These are phyloP conservation scores for Aspergillus eucalypticola DNA, from an alignment of 2,329 filamentous ascomycete genomes.

Conservation along the genomic window DNA sequence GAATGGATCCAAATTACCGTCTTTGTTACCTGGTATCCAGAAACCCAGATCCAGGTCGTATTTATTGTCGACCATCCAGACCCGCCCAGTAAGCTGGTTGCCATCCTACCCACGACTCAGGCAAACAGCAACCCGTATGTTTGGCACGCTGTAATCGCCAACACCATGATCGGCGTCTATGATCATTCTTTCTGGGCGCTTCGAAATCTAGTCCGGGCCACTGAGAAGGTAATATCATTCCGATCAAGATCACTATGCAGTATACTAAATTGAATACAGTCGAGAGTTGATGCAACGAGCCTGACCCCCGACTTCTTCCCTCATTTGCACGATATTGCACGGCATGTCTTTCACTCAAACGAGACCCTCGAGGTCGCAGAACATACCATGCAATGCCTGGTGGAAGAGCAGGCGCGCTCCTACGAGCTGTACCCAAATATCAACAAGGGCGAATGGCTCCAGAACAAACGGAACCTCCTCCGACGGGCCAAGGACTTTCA, in stretches of 20 bases:
- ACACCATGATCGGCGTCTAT: conserved; percentile 25
- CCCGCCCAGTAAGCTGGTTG: background rate
- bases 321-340: conserved; percentile 33
- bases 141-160: conserved; percentile 28
- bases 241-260: background rate
- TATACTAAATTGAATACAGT: background rate
- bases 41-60: conserved; percentile 11
- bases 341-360: conserved; percentile 34
- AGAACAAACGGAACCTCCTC: conserved; percentile 18
- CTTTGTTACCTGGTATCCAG: conserved; percentile 23
- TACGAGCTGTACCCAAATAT: conserved; percentile 7
- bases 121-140: conserved; percentile 19
- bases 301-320: conserved; percentile 26
- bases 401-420: conserved; percentile 23
- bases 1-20: conserved; percentile 24
- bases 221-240: conserved; percentile 29
- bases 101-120: background rate
- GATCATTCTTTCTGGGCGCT: conserved; percentile 32
- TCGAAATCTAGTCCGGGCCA: conserved; percentile 30
- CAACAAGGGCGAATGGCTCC: conserved; percentile 1
- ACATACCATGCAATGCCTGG: conserved; percentile 27
- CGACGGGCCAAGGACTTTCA: conserved; percentile 27
- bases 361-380: conserved; percentile 36
- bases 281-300: conserved; percentile 7
- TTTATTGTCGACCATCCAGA: conserved; percentile 16